phyloP scores from a whole-genome alignment of 352 stramenopile genomes.

The Phytopythium boreale region DNA sequence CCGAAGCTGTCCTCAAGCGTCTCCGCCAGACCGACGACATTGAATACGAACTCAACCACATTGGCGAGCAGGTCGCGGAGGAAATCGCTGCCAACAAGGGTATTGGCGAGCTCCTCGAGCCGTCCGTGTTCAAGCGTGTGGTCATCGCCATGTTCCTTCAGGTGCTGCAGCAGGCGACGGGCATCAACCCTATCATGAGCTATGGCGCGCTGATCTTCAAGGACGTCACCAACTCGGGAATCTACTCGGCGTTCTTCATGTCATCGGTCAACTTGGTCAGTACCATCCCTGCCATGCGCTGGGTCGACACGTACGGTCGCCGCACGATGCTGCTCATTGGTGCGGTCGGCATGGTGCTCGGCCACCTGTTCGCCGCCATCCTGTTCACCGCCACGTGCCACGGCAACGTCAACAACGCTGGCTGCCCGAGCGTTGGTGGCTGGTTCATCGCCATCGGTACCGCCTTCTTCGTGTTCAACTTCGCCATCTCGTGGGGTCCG shows the following conservation, averaged over 20 bases:
- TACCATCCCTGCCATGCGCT: conserved; percentile 36
- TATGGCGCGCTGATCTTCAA: conserved; percentile 44
- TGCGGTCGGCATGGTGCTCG: conserved; percentile 31
- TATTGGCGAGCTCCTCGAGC: conserved; percentile 23
- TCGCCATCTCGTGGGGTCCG: no score
- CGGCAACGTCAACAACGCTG: conserved; percentile 22
- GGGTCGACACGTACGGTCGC: conserved; percentile 30
- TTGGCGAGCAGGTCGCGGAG: conserved; percentile 32
- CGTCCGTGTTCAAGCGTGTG: conserved; percentile 20
- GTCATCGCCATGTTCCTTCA: conserved; percentile 28
- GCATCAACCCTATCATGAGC: conserved; percentile 33
- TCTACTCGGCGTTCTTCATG: conserved; percentile 28
- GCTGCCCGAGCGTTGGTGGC: conserved; percentile 26
- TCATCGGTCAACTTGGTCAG: conserved; percentile 28
- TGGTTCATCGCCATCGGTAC: conserved; percentile 36
- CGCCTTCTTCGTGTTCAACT: conserved; percentile 31
- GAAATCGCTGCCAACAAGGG: conserved; percentile 18
- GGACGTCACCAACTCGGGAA: conserved; percentile 24
- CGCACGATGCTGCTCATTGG: conserved; percentile 29
- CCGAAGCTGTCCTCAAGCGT: conserved; percentile 24
- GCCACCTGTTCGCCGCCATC: conserved; percentile 29
- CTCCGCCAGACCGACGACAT: conserved; percentile 32
- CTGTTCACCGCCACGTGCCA: conserved; percentile 26
- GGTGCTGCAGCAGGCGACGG: conserved; percentile 30
- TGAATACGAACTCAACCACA: conserved; percentile 27